phyloP scores from a whole-genome alignment of 2,329 filamentous ascomycete genomes.

The Phialocephala subalpina region DNA sequence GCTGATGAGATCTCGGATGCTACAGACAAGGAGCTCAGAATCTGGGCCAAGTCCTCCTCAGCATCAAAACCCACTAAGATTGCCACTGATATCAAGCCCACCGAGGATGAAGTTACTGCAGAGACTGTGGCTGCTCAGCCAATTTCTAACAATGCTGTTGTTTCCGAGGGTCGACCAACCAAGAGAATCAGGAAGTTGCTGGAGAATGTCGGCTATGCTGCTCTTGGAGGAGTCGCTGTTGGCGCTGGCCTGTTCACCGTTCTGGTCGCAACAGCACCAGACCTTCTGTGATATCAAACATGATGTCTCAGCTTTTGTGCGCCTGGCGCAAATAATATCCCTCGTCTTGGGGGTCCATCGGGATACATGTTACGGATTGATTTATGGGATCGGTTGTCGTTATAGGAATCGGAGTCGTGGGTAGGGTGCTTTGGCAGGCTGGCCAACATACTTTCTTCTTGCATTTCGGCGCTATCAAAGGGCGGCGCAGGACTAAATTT shows the following conservation, averaged over 20 bases:
- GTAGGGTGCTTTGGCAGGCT: constrained; percentile 21
- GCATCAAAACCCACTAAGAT: constrained; percentile 13
- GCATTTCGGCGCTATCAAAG: constrained; percentile 34
- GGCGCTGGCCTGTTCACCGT: constrained; percentile 47
- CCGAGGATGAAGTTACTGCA: not conserved
- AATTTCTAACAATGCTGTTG: not conserved
- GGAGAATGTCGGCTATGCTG: constrained; percentile 42
- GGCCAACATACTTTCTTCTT: constrained; percentile 28
- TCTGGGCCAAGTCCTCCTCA: constrained; percentile 32
- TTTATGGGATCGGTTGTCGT: constrained; percentile 25
- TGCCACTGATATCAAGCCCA: not conserved
- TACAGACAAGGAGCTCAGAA: constrained; percentile 37
- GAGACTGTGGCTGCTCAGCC: not conserved
- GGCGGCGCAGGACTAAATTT: constrained; percentile 29
- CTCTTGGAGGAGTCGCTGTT: constrained; percentile 47
- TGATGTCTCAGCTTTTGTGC: constrained; percentile 5
- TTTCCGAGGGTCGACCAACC: constrained; percentile 29
- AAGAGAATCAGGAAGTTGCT: constrained; percentile 42
- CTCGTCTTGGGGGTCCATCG: constrained; percentile 7
- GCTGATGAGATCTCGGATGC: constrained; percentile 41
- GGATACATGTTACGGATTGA: constrained; percentile 18
- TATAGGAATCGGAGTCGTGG: constrained; percentile 17
- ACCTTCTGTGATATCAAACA: constrained; percentile 38
- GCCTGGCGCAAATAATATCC: constrained; percentile 14
- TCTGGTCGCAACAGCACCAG: constrained; percentile 48